Percentiles rank a stretch among this genome's conserved stretches.
phyloP scores from a whole-genome alignment of 371 early-diverging fungal genomes.

The Mucor indicus region DNA sequence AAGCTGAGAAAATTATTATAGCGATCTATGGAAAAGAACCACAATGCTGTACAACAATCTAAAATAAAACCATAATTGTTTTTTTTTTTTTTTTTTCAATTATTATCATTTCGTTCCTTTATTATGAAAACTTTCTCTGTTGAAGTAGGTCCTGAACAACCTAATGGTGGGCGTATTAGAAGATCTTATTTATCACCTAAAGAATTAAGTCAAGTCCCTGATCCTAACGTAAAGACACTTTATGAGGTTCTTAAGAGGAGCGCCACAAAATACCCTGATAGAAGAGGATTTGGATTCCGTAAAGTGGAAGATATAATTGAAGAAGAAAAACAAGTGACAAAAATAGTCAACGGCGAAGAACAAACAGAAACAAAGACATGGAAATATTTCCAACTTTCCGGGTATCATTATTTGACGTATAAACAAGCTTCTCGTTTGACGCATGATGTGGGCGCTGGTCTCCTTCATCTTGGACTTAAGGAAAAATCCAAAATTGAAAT shows the following conservation, averaged over 20 bases:
- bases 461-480: slow-evolving; percentile 59
- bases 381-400: slow-evolving; percentile 71
- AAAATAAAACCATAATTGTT: too few species aligned
- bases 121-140: slow-evolving; percentile 21
- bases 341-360: slow-evolving; percentile 61
- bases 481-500: slow-evolving; percentile 61
- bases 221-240: slow-evolving; percentile 54
- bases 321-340: slow-evolving; percentile 75
- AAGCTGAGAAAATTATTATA: too few species aligned
- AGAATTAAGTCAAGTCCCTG: slow-evolving; percentile 19
- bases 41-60: too few species aligned
- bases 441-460: slow-evolving; percentile 61
- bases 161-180: slow-evolving; percentile 46
- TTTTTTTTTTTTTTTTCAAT: too few species aligned
- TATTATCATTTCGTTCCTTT: too few species aligned
- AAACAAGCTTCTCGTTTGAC: slow-evolving; percentile 48
- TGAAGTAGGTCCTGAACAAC: slow-evolving; percentile 41
- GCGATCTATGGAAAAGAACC: too few species aligned
- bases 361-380: slow-evolving; percentile 71
- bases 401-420: slow-evolving; percentile 67
- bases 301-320: slow-evolving; percentile 57
- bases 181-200: slow-evolving; percentile 12
- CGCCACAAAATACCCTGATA: slow-evolving; percentile 34
- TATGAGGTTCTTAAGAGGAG: slow-evolving; percentile 62
- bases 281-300: slow-evolving; percentile 66